A percentile compares a stretch with the other conserved stretches of the same genome.
Evolutionary conservation across 2,329 filamentous ascomycete genomes (phyloP).

Genomic region (Cladosporium sp.): DNA sequence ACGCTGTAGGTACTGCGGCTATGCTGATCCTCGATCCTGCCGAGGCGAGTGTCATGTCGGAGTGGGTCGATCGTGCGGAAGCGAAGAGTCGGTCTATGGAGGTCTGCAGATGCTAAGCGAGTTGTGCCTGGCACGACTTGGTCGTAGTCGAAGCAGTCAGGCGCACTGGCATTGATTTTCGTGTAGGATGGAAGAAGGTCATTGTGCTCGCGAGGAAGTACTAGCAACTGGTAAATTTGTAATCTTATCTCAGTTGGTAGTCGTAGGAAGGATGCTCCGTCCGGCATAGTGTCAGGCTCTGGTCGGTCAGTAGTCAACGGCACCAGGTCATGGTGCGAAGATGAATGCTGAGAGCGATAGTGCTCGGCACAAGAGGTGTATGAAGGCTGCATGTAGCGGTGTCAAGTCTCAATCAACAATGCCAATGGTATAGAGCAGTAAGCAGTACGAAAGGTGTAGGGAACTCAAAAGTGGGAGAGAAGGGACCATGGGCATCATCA

Average conservation of each 20-base stretch:
- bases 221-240: slow-evolving; percentile 44
- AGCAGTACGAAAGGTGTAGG: not conserved
- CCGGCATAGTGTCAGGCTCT: not conserved
- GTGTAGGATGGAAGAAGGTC: slow-evolving; percentile 30
- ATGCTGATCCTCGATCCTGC: slow-evolving; percentile 22
- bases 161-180: slow-evolving; percentile 30
- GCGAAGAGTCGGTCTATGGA: slow-evolving; percentile 32
- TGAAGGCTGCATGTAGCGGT: slow-evolving; percentile 16
- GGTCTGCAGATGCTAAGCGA: slow-evolving; percentile 15
- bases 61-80: slow-evolving; percentile 43
- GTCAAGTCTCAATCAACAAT: not conserved
- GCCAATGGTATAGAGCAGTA: not conserved
- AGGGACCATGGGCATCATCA: not conserved
- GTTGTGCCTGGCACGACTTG: slow-evolving; percentile 18
- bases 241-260: slow-evolving; percentile 45
- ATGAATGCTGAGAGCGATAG: slow-evolving; percentile 11
- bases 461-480: not conserved
- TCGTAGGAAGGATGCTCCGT: slow-evolving; percentile 33
- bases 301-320: not conserved
- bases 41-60: slow-evolving; percentile 24
- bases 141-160: slow-evolving; percentile 42
- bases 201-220: slow-evolving; percentile 31
- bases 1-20: slow-evolving; percentile 37
- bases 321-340: not conserved
- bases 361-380: slow-evolving; percentile 25